Evolutionary conservation across 805 yeast species (phyloP).

Genomic region (Brettanomyces anomalus): DNA sequence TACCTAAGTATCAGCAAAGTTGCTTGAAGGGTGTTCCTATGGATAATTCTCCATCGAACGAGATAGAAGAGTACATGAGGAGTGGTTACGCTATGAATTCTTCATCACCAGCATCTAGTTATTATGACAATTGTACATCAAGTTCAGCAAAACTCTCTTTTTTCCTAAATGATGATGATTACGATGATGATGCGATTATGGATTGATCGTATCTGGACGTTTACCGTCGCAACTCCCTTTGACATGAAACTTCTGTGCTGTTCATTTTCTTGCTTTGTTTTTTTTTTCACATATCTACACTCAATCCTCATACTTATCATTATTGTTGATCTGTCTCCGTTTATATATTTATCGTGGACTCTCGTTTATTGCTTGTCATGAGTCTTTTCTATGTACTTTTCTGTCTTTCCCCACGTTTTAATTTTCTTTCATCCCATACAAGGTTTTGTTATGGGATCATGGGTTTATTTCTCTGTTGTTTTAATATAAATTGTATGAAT

Average conservation of each 20-base stretch:
- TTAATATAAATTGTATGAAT: neutral
- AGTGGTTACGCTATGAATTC: constrained; percentile 16
- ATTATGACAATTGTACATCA: constrained; percentile 8
- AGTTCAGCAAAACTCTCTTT: constrained; percentile 4
- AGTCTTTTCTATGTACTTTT: neutral
- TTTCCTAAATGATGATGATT: constrained; percentile 17
- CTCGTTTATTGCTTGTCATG: neutral
- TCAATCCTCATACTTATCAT: neutral
- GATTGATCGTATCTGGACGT: neutral
- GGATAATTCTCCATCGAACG: constrained; percentile 23
- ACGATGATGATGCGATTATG: constrained; percentile 18
- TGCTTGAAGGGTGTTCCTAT: constrained; percentile 1
- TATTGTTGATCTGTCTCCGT: neutral
- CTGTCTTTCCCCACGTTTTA: neutral
- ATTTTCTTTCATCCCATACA: neutral
- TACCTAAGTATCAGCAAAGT: neutral
- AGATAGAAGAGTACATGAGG: constrained; percentile 26
- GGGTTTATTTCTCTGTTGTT: neutral
- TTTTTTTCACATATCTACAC: neutral
- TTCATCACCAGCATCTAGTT: constrained; percentile 5
- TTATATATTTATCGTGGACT: neutral
- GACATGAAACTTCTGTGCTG: too few species aligned
- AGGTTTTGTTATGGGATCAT: neutral
- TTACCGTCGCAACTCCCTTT: too few species aligned
- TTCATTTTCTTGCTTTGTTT: too few species aligned